Base-by-base conservation (phyloP, 2,329 filamentous ascomycete species). In the Mycosphaerella sp. region DNA sequence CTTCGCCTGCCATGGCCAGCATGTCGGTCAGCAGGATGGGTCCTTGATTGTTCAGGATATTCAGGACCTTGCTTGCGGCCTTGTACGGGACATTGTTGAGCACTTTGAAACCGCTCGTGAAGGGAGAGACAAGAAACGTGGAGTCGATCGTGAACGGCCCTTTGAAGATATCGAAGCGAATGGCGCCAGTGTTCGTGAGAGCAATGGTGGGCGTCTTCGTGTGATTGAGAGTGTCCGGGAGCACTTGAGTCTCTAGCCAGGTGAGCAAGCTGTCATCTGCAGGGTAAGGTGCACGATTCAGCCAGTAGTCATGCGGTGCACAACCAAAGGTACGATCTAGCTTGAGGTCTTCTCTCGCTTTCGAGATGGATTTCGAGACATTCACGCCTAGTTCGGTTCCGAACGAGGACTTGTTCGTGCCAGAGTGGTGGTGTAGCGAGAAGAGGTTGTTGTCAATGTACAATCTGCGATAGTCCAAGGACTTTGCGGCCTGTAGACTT, bases 361-460 rank as follows among this genome's bases (percentile, higher is more conserved):
- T 69, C 5, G 80, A 67, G 57, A 97, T 95, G 66, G 82, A 78
- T 17, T 75, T 70, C 43, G 83, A 89, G 10, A 90, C 85, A 51
- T 86, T 85, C 48, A 76, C 79, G 14, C 92, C 92, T 45, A 85
- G 78, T 11, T 84, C 75, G 0, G 92, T 96, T 1, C 82, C 78
- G 66, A 97, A 97, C 0, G 82, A 86, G 0, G 80, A 76, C 12
- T 79, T 76, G 62, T 92, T 84, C 31, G 86, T 80, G 0, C 81
- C 81, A 2, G 86, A 88, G 69, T 97, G 92, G 64, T 93, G 80
- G 64, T 91, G 80, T 55, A 95, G 79, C 1, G 90, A 93, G 57
- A 83, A 87, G 0, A 96, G 76, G 63, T 97, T 97, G 73, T 91
- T 96, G 72, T 97, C 92, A 57, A 97, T 92, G 71, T 96, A 97